Conservation (phyloP, 345 rosid species). For the Limnanthes douglasii region DNA sequence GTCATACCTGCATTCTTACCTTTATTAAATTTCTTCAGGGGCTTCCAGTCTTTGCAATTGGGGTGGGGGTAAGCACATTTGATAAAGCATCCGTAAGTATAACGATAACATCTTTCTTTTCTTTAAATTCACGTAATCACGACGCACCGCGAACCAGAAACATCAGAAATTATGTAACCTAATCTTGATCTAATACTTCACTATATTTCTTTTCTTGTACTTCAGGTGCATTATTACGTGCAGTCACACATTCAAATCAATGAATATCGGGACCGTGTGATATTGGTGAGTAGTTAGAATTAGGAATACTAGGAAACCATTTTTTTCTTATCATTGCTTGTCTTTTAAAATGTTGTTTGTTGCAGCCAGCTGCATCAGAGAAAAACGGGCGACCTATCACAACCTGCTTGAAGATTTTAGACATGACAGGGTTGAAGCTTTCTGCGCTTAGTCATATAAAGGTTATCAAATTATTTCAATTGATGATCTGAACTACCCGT, state of each 20-base stretch:
- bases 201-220: slow-evolving; percentile 4
- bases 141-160: no score
- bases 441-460: slow-evolving; percentile 80
- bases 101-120: slow-evolving; percentile 4
- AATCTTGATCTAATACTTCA: no score
- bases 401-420: slow-evolving; percentile 75
- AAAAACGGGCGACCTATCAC: slow-evolving; percentile 70
- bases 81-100: slow-evolving; percentile 98
- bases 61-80: slow-evolving; percentile 74
- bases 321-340: no score
- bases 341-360: no score
- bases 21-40: slow-evolving; percentile 59
- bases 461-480: slow-evolving; percentile 59
- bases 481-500: slow-evolving; percentile 94
- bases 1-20: no score
- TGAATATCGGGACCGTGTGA: slow-evolving; percentile 74
- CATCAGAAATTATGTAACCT: no score
- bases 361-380: slow-evolving; percentile 71
- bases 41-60: slow-evolving; percentile 69
- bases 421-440: slow-evolving; percentile 87
- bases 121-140: no score
- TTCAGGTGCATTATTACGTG: slow-evolving; percentile 73
- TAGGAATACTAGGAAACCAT: no score
- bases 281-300: slow-evolving; percentile 72
- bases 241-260: slow-evolving; percentile 96